Percentiles rank a stretch among this genome's conserved stretches.
Conservation (phyloP, 2,329 filamentous ascomycete genomes). For the Exophiala bonariae region DNA sequence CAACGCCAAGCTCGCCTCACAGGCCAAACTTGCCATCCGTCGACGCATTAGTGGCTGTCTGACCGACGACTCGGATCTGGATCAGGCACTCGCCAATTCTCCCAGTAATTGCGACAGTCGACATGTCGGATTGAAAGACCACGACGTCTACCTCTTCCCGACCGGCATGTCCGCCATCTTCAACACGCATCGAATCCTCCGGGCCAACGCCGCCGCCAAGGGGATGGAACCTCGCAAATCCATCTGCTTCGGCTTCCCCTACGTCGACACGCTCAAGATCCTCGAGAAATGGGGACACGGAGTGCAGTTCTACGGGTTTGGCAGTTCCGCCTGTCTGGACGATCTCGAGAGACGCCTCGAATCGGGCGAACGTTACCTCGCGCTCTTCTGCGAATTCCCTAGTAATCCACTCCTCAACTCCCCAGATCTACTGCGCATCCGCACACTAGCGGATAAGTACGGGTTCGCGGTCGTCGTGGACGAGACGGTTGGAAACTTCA, state of each 20-base stretch:
- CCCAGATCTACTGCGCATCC: conserved; percentile 81
- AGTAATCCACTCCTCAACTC: conserved; percentile 86
- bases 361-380: conserved; percentile 73
- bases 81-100: conserved; percentile 53
- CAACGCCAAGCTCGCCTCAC: conserved; percentile 72
- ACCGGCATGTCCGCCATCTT: conserved; percentile 96
- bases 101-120: conserved; percentile 33
- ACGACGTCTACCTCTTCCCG: conserved; percentile 86
- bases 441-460: conserved; percentile 74
- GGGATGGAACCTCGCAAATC: conserved; percentile 54
- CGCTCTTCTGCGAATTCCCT: conserved; percentile 91
- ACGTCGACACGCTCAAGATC: conserved; percentile 94
- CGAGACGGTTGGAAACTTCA: conserved; percentile 94
- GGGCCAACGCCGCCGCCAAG: conserved; percentile 61
- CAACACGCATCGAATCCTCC: conserved; percentile 74
- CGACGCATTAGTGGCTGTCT: conserved; percentile 86
- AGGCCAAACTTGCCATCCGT: conserved; percentile 82
- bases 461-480: conserved; percentile 90
- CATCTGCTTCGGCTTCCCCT: conserved; percentile 94
- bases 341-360: conserved; percentile 73
- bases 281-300: conserved; percentile 92
- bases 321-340: conserved; percentile 74
- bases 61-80: conserved; percentile 68
- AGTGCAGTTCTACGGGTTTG: conserved; percentile 82
- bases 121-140: conserved; percentile 68